Evolutionary conservation across 2,329 filamentous ascomycete species (phyloP), one percentile per base, ranked within the genome.

Genomic region (Cladosporium colombiae): DNA sequence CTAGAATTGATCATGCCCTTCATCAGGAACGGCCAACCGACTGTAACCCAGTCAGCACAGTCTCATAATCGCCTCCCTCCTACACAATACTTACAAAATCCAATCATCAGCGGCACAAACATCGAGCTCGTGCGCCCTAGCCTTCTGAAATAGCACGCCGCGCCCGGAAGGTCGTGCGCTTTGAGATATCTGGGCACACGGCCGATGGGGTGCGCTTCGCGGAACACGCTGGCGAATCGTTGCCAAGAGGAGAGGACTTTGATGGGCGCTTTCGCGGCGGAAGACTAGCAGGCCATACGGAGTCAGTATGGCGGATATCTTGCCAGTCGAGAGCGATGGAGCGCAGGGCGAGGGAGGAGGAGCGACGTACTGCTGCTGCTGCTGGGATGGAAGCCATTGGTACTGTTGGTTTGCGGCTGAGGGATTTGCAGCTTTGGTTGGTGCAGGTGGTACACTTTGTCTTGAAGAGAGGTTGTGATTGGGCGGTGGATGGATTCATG

Each of bases 141-240:
- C 5, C 63, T 7, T 29, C 63, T 21, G 44, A 59, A 40, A 33
- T 65, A 65, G 46, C 60, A 60, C 23, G 23, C n/a, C 7, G 56
- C 33, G 10, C 55, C 63, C 23, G 63, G 55, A 16, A 52, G 49
- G n/a, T 53, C 31, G 33, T 65, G 63, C 23, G 53, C 21, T 37
- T 65, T 58, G 63, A 65, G 56, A 23, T 65, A 65, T 1, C 11
- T 23, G 21, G 63, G 63, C 21, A 40, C 46, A 46, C 63, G 63
- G 31, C 55, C 63, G 18, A 65, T 55, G 29, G 63, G 63, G 49
- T 65, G 63, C 11, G 63, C 55, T 55, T 65, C 63, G 53, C 55
- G 55, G 63, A 60, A 65, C 16, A 60, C 57, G 33, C 49, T 52
- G 63, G 63, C 55, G 55, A 65, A 60, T n/a, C 56, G 50, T 33